Base-by-base conservation (phyloP, 768 basidiomycete genomes). In the Boletus insuetus region DNA sequence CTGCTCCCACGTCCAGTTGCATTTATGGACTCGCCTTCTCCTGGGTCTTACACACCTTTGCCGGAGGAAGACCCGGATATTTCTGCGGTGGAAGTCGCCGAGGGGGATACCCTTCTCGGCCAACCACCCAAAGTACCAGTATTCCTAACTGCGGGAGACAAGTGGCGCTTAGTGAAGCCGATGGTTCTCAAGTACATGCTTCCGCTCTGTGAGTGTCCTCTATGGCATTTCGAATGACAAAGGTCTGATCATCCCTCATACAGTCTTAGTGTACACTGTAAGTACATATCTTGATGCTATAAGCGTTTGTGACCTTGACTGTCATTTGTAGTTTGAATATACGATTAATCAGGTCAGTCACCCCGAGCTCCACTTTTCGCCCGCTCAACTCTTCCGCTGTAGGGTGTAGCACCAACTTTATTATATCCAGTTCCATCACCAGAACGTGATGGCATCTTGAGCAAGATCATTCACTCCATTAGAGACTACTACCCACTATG, bases 401-500 rank as follows among this genome's bases (percentile, higher is more conserved):
- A 93, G 85, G 96, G 96, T 32, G 84, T 98, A 9, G 80, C 92
- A 17, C 95, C 96, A 1, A 96, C 94, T 0, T 75, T 98, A 17
- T 69, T 98, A 6, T 98, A 95, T 67, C 86, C 92, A 6, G 80
- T 96, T 12, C 94, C 95, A 0, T 77, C 81, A 0, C 67, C 77
- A 1, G 80, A 82, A 8, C 73, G 74, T 6, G 77, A 86, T 56
- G 79, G 83, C 51, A 47, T 92, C 13, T 77, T 96, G 47, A 82
- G 85, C 65, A 82, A 79, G 65, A 79, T 98, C 55, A 91, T 98
- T 53, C 84, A 90, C 63, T 85, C 83, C 1, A 78, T 94, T 19
- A 80, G 93, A 37, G 96, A 98, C 66, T 98, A 94, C 68, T 98
- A 98, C 72, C 94, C 94, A 2, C 80, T 96, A 39, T 97, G 94